These are phyloP conservation scores for Leccinum truebloodii DNA, from an alignment of 768 basidiomycete genomes.

Conservation along the genomic window DNA sequence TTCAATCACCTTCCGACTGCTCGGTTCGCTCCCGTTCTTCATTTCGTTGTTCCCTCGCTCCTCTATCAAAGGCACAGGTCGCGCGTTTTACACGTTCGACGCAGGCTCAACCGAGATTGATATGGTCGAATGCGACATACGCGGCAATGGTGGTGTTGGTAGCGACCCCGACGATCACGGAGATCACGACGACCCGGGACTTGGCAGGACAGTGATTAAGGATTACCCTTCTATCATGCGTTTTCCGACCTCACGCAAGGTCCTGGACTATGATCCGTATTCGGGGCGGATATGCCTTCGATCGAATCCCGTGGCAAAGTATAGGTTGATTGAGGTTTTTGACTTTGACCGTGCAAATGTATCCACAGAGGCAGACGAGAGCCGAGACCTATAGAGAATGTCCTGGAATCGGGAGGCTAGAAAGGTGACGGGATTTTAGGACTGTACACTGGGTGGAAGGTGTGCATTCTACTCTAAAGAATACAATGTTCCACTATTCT, in stretches of 20 bases:
- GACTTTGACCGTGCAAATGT: slow-evolving; percentile 13
- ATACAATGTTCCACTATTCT: too few species aligned
- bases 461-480: too few species aligned
- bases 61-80: slow-evolving; percentile 18
- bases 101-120: background rate
- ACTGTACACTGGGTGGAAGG: too few species aligned
- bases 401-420: too few species aligned
- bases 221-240: slow-evolving; percentile 10
- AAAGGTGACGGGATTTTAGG: too few species aligned
- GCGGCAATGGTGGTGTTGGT: background rate
- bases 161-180: background rate
- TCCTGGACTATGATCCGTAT: slow-evolving; percentile 26
- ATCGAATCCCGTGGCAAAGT: background rate
- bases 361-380: background rate
- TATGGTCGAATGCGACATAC: slow-evolving; percentile 18
- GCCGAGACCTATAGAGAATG: too few species aligned
- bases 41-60: slow-evolving; percentile 1
- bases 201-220: background rate
- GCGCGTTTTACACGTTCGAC: slow-evolving; percentile 5
- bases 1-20: slow-evolving; percentile 9
- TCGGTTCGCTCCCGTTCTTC: background rate
- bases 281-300: slow-evolving; percentile 18
- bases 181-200: background rate
- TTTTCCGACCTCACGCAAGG: background rate
- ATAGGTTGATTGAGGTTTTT: slow-evolving; percentile 12